phyloP scores from a whole-genome alignment of 106 monocot species.

The Narthecium ossifragum region DNA sequence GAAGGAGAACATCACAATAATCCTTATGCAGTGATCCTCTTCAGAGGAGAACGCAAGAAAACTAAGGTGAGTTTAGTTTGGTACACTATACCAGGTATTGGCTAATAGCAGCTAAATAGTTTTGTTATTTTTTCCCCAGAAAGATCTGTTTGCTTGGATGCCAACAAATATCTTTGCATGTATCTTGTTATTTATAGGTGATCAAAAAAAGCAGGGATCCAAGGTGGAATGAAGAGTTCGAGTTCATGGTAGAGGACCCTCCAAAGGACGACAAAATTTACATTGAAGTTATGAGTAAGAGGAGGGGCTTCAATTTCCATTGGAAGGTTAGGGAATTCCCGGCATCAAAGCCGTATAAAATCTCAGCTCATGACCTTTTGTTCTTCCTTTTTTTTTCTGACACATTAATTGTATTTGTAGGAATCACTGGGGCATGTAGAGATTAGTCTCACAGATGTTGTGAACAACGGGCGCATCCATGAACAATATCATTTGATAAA shows the following conservation, averaged over 20 bases:
- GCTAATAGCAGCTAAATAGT: too few species aligned
- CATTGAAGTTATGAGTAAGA: slow-evolving; percentile 73
- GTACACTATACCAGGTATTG: background rate
- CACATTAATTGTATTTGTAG: slow-evolving; percentile 37
- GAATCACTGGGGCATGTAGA: slow-evolving; percentile 70
- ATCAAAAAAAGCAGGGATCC: slow-evolving; percentile 66
- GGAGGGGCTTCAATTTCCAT: slow-evolving; percentile 29
- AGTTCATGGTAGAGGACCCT: slow-evolving; percentile 65
- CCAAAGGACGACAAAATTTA: slow-evolving; percentile 72
- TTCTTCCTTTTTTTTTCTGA: background rate
- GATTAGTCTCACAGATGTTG: slow-evolving; percentile 66
- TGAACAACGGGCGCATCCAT: slow-evolving; percentile 74
- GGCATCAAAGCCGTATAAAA: background rate
- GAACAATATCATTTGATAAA: slow-evolving; percentile 74
- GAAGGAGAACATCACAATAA: slow-evolving; percentile 81
- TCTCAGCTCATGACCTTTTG: background rate
- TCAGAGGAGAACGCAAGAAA: slow-evolving; percentile 61
- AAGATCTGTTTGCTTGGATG: background rate
- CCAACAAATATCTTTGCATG: background rate
- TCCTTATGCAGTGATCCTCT: slow-evolving; percentile 57
- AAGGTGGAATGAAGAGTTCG: slow-evolving; percentile 79
- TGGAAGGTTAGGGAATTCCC: slow-evolving; percentile 28
- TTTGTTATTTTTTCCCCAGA: too few species aligned
- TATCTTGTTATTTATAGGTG: slow-evolving; percentile 18
- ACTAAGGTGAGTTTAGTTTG: slow-evolving; percentile 48